Conservation (phyloP, 345 rosid species). For the Aegle marmelos region DNA sequence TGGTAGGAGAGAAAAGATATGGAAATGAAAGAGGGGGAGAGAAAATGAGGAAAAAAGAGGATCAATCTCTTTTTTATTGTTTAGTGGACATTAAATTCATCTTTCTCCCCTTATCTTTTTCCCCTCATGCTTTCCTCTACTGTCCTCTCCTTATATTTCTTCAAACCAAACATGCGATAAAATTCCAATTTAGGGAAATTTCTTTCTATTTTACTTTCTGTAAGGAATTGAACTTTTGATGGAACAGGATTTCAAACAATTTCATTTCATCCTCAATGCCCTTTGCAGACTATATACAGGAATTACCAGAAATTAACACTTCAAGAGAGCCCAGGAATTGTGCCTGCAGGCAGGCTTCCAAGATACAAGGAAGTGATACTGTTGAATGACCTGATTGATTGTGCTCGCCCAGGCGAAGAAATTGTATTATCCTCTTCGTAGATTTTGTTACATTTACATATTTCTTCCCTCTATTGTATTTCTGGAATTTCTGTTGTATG, state of each 20-base stretch:
- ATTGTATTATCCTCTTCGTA: slow-evolving; percentile 48
- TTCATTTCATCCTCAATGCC: background rate
- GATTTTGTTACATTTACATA: background rate
- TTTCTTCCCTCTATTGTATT: background rate
- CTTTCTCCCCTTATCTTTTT: no score
- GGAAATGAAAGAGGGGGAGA: no score
- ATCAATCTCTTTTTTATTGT: no score
- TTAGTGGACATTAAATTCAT: no score
- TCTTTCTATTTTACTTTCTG: background rate
- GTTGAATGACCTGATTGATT: slow-evolving; percentile 89
- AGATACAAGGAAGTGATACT: slow-evolving; percentile 97
- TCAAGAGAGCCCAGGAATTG: slow-evolving; percentile 98
- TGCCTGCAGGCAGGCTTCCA: slow-evolving; percentile 98
- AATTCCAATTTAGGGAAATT: background rate
- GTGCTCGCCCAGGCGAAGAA: slow-evolving; percentile 98
- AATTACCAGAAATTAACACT: slow-evolving; percentile 96
- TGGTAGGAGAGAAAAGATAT: no score
- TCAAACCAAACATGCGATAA: no score
- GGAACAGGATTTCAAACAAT: background rate
- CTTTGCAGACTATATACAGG: slow-evolving; percentile 85
- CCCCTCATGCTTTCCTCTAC: no score
- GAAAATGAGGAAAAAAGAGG: no score
- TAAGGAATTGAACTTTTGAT: background rate
- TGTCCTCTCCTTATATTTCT: no score
- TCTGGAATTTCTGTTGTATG: slow-evolving; percentile 6